phyloP scores from a whole-genome alignment of 208 protist species.

The Herpetomonas tarakana region DNA sequence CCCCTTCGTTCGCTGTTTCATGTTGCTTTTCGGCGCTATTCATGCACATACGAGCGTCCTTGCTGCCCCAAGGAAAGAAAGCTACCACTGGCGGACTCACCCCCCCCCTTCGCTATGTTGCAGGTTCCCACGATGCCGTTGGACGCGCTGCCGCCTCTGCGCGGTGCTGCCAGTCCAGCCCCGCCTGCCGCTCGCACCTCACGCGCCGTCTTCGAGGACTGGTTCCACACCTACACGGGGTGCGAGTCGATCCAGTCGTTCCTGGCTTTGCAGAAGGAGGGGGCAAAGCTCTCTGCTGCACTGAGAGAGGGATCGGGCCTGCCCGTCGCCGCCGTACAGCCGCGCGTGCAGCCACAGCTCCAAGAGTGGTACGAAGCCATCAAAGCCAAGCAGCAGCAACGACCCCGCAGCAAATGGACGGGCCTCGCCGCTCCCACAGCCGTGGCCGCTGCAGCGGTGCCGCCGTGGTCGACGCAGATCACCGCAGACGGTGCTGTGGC shows the following conservation, averaged over 20 bases:
- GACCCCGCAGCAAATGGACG: neutral
- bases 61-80: too few species aligned
- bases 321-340: conserved; percentile 44
- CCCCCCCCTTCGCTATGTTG: too few species aligned
- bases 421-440: too few species aligned
- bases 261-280: conserved; percentile 35
- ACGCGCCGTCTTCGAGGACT: conserved; percentile 38
- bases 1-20: too few species aligned
- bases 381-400: conserved; percentile 6
- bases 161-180: neutral
- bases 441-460: too few species aligned
- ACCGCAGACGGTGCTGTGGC: too few species aligned
- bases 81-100: too few species aligned
- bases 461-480: too few species aligned
- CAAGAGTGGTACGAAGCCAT: conserved; percentile 11
- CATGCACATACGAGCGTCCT: too few species aligned
- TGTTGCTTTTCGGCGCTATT: too few species aligned
- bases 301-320: conserved; percentile 42
- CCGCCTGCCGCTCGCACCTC: conserved; percentile 11
- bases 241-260: conserved; percentile 34
- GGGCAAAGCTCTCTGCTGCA: conserved; percentile 27
- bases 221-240: conserved; percentile 67
- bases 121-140: neutral
- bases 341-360: conserved; percentile 33
- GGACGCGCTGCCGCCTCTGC: neutral